Evolutionary conservation across 2,329 filamentous ascomycete genomes (phyloP).

Genomic region (Sodiomyces alkalinus): DNA sequence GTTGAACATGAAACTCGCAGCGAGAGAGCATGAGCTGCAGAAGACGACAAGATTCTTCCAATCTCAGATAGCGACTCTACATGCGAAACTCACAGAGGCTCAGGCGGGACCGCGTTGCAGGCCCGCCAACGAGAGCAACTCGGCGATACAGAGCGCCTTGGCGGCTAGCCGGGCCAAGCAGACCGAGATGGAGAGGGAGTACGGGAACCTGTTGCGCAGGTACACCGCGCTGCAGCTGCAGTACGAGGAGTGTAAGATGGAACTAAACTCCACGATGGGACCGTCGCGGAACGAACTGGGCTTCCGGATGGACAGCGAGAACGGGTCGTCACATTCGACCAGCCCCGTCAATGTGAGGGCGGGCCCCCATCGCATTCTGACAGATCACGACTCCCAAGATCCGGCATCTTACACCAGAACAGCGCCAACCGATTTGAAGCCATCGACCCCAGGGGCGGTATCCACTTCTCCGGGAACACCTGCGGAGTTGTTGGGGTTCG

Average conservation of each 20-base stretch:
- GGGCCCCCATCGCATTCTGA: constrained; percentile 23
- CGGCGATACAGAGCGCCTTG: constrained; percentile 27
- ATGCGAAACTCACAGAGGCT: constrained; percentile 26
- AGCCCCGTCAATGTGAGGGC: constrained; percentile 22
- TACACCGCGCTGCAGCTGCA: constrained; percentile 34
- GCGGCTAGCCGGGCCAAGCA: constrained; percentile 38
- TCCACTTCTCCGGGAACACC: constrained; percentile 14
- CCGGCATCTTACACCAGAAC: constrained; percentile 26
- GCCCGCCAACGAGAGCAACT: constrained; percentile 14
- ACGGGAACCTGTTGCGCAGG: constrained; percentile 32
- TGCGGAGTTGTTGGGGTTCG: constrained; percentile 15
- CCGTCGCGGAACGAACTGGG: constrained; percentile 5
- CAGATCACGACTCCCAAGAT: constrained; percentile 28
- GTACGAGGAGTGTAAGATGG: constrained; percentile 7
- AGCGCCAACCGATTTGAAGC: constrained; percentile 22
- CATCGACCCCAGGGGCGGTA: constrained; percentile 13
- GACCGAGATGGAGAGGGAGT: constrained; percentile 36
- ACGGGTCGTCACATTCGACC: constrained; percentile 12
- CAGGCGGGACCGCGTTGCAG: constrained; percentile 13
- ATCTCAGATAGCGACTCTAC: constrained; percentile 31
- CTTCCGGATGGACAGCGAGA: constrained; percentile 9
- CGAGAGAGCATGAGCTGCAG: constrained; percentile 30
- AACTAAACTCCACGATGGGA: constrained; percentile 6
- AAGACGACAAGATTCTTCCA: constrained; percentile 27
- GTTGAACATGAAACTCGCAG: constrained; percentile 41